Base-by-base conservation (phyloP, 768 basidiomycete species). In the Naganishia friedmannii region DNA sequence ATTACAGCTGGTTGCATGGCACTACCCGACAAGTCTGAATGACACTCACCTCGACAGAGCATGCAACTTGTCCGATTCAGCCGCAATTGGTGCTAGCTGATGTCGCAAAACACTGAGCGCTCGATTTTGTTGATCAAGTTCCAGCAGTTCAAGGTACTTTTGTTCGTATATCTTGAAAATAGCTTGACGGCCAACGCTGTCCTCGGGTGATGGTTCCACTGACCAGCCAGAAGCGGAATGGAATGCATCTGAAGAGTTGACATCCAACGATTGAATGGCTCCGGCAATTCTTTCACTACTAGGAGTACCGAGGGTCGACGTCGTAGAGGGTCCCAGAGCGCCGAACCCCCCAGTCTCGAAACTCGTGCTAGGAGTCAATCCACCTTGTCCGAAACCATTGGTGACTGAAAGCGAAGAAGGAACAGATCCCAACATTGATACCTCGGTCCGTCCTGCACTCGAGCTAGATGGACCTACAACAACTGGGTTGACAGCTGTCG, bases 101-200 rank as follows among this genome's bases (percentile, higher is more conserved):
- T 89, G 88, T 56, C 96, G 87, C 58, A 99, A 83, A 9, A 95
- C 90, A 67, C 89, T 86, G 48, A 99, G 82, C 17, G 96, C 96
- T 71, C 86, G 85, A 54, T 90, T 90, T 1, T 88, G 89, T 82
- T 88, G 88, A 75, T 86, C 86, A 4, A 86, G 85, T 77, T 97
- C 95, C 60, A 99, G 84, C 23, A 91, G 84, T 78, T 99, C 96
- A 51, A 98, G 85, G 81, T 96, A 99, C 83, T 96, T 94, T 86
- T 99, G 96, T 82, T 90, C 89, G 71, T 88, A 89, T 73, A 99
- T 91, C 71, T 94, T 83, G 81, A 94, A 96, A 71, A 84, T 87
- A 26, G 90, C 89, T 75, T 90, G 88, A 89, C 95, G 76, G n/a
- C 76, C 37, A 67, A 70, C 5, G 63, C 67, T 45, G 73, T 76